A percentile compares a stretch with the other conserved stretches of the same genome.
Evolutionary conservation across 2,329 filamentous ascomycete genomes (phyloP).

Genomic region (Zasmidium cellare): DNA sequence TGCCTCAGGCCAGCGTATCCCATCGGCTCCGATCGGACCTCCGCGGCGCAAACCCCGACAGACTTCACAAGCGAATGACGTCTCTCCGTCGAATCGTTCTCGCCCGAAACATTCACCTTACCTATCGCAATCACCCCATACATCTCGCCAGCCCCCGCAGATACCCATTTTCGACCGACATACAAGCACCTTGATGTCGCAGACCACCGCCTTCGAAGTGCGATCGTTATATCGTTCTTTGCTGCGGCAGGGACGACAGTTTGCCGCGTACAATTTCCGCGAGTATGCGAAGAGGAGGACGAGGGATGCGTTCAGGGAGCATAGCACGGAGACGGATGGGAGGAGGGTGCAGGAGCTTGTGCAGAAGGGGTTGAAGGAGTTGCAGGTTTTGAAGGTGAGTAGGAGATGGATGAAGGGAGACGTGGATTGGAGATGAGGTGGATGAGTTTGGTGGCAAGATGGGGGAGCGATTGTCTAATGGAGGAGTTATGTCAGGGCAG

Average conservation of each 20-base stretch:
- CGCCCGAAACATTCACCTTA: neutral
- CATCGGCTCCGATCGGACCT: slow-evolving; percentile 10
- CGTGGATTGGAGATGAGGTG: neutral
- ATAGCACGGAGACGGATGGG: slow-evolving; percentile 70
- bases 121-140: neutral
- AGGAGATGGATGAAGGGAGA: neutral
- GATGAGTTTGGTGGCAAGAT: neutral
- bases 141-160: slow-evolving; percentile 9
- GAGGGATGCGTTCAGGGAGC: slow-evolving; percentile 83
- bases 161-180: neutral
- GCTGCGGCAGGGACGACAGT: slow-evolving; percentile 80
- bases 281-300: slow-evolving; percentile 93
- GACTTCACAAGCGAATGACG: slow-evolving; percentile 1
- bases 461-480: neutral
- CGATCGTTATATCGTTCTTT: slow-evolving; percentile 73
- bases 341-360: slow-evolving; percentile 82
- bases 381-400: slow-evolving; percentile 87
- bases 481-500: neutral
- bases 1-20: slow-evolving; percentile 1
- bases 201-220: slow-evolving; percentile 27
- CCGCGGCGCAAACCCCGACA: slow-evolving; percentile 2
- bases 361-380: slow-evolving; percentile 80
- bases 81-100: neutral
- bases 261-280: slow-evolving; percentile 94
- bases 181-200: slow-evolving; percentile 16